A percentile compares a stretch with the other conserved stretches of the same genome.
phyloP scores from a whole-genome alignment of 805 yeast genomes.

The Kuraishia molischiana region DNA sequence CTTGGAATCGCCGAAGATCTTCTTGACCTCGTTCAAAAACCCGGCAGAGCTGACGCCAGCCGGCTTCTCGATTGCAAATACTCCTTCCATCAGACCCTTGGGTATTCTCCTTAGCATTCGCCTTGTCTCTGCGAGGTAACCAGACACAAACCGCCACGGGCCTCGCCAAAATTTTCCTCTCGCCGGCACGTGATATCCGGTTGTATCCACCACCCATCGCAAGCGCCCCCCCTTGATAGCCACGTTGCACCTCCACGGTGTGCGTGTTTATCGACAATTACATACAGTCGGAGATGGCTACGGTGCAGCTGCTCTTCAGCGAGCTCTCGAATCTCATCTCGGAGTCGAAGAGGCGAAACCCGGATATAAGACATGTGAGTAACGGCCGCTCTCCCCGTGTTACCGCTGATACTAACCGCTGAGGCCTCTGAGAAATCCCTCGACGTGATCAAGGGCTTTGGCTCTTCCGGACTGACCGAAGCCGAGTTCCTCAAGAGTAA shows the following conservation, averaged over 20 bases:
- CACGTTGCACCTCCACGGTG: neutral
- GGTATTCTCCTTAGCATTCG: neutral
- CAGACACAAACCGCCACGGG: no score
- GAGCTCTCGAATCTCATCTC: constrained; percentile 54
- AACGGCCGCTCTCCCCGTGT: neutral
- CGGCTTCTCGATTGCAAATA: constrained; percentile 89
- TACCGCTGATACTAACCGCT: constrained; percentile 7
- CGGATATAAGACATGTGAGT: constrained; percentile 54
- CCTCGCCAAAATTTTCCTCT: no score
- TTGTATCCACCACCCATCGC: no score
- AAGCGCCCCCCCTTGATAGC: no score
- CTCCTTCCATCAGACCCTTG: constrained; percentile 60
- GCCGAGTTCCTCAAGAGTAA: constrained; percentile 14
- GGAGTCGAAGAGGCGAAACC: constrained; percentile 63
- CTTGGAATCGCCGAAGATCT: constrained; percentile 46
- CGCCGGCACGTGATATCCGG: no score
- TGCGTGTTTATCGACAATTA: neutral
- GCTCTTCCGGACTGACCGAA: constrained; percentile 17
- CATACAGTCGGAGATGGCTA: constrained; percentile 22
- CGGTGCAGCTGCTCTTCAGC: constrained; percentile 34
- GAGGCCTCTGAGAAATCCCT: constrained; percentile 41
- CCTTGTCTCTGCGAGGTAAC: no score
- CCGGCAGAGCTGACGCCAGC: constrained; percentile 74
- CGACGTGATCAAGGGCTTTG: constrained; percentile 28
- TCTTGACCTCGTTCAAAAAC: constrained; percentile 58